Conservation (phyloP, 345 rosid genomes). For the Physaria fendleri region DNA sequence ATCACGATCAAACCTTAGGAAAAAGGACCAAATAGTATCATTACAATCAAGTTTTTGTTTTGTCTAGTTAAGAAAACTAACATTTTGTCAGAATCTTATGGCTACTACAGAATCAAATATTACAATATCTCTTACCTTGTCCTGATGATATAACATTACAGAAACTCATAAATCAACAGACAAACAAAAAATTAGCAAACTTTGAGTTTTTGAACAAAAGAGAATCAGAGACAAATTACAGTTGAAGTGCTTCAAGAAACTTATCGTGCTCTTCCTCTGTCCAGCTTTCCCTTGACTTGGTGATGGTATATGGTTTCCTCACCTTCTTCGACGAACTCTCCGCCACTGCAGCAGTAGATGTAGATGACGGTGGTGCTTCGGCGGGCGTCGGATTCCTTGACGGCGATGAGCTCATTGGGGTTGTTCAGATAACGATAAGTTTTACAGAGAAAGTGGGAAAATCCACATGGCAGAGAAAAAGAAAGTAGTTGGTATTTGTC, state of each 20-base stretch:
- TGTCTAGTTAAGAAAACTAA: too few species aligned
- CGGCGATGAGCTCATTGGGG: constrained; percentile 34
- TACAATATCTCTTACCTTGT: too few species aligned
- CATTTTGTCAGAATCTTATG: not conserved
- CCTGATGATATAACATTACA: too few species aligned
- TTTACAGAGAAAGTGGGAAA: constrained; percentile 7
- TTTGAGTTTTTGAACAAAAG: not conserved
- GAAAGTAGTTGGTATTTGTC: not conserved
- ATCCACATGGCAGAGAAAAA: constrained; percentile 33
- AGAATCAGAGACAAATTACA: constrained; percentile 37
- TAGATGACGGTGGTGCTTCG: constrained; percentile 35
- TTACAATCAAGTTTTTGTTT: not conserved
- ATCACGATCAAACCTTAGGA: constrained; percentile 88
- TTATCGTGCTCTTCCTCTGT: constrained; percentile 97
- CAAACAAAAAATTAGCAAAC: not conserved
- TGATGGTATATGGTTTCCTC: constrained; percentile 95
- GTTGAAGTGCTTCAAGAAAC: constrained; percentile 95
- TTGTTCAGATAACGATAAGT: not conserved
- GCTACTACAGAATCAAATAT: too few species aligned
- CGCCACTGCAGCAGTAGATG: constrained; percentile 27
- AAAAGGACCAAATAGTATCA: constrained; percentile 9
- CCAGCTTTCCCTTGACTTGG: constrained; percentile 99
- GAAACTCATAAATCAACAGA: not conserved
- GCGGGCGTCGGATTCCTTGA: constrained; percentile 27
- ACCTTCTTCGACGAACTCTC: constrained; percentile 62